These are phyloP conservation scores for Diatrype stigma DNA, from an alignment of 2,329 filamentous ascomycete species.

Conservation along the genomic window DNA sequence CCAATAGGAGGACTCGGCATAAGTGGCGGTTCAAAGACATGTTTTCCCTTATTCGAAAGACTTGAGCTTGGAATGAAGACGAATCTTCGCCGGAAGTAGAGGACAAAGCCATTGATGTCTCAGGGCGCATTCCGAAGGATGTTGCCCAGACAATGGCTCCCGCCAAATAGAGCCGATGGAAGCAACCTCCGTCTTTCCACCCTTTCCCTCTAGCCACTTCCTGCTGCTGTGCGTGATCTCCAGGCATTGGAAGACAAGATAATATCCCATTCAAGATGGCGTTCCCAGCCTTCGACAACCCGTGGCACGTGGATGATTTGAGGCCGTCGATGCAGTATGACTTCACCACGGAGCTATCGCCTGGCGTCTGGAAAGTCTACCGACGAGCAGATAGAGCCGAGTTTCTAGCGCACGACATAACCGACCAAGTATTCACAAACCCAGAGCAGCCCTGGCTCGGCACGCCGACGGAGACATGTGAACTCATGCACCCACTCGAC, in stretches of 20 bases:
- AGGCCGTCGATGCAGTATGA: slow-evolving; percentile 18
- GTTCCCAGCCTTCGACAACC: slow-evolving; percentile 3
- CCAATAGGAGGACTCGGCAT: too few species aligned
- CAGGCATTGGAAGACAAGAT: neutral
- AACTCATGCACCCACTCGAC: slow-evolving; percentile 14
- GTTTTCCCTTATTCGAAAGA: neutral
- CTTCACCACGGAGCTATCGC: slow-evolving; percentile 20
- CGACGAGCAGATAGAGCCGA: slow-evolving; percentile 21
- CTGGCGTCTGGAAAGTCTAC: slow-evolving; percentile 23
- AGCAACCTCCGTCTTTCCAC: neutral
- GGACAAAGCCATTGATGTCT: neutral
- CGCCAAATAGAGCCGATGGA: neutral
- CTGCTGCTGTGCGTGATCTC: neutral
- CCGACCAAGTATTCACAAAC: slow-evolving; percentile 12
- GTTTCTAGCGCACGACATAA: slow-evolving; percentile 26
- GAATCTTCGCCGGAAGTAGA: neutral
- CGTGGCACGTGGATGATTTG: slow-evolving; percentile 7
- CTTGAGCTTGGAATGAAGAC: neutral
- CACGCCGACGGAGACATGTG: slow-evolving; percentile 2
- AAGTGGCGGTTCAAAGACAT: neutral
- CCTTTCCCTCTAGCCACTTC: neutral
- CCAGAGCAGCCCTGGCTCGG: slow-evolving; percentile 2
- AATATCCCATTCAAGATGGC: slow-evolving; percentile 5
- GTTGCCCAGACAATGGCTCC: neutral
- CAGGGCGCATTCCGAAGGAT: neutral